Base-by-base conservation (phyloP, 352 stramenopile genomes). In the Phytophthora melonis region DNA sequence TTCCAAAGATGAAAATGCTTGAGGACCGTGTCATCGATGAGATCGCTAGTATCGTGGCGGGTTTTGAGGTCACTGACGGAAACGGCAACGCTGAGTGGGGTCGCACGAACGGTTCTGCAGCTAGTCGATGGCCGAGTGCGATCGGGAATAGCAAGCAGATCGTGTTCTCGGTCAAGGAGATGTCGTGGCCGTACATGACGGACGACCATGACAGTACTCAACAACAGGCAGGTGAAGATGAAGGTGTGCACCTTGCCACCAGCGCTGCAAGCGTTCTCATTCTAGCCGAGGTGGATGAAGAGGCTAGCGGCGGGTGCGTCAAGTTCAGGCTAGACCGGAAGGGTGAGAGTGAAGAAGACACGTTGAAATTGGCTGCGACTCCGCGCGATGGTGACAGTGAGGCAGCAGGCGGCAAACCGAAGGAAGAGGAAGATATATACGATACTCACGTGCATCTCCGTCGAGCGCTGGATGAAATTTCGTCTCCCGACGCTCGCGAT, bases 1-100 rank as follows among this genome's bases (percentile, higher is more conserved):
- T 62, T 8, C 78, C 84, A 3, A 95, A 94, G 67, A 61, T 84
- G 7, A 90, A 90, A 21, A 64, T 75, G 21, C 75, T 94, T 1
- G 87, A 95, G 61, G 86, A 93, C 21, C 83, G 83, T n/a, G 79
- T 94, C 18, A 85, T 92, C 54, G 76, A 89, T 32, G 86, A 95
- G 21, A 81, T 94, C 23, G 80, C 91, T 18, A 89, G 80, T 27
- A 39, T 95, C 27, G 87, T 90, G 1, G 83, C 79, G 0, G 87
- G 84, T 3, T 93, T 86, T 64, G 81, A 94, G 68, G 66, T 95
- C 36, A 78, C 70, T 27, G 70, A 78, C 66, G 74, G 74, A 41
- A 75, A 78, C 18, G 16, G 54, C 1, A 59, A 68, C 18, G 58
- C 64, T 43, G 66, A 75, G 23, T 69, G 70, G 52, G 64, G 70